Base-by-base conservation (phyloP, 345 rosid genomes). In the Pistacia atlantica region DNA sequence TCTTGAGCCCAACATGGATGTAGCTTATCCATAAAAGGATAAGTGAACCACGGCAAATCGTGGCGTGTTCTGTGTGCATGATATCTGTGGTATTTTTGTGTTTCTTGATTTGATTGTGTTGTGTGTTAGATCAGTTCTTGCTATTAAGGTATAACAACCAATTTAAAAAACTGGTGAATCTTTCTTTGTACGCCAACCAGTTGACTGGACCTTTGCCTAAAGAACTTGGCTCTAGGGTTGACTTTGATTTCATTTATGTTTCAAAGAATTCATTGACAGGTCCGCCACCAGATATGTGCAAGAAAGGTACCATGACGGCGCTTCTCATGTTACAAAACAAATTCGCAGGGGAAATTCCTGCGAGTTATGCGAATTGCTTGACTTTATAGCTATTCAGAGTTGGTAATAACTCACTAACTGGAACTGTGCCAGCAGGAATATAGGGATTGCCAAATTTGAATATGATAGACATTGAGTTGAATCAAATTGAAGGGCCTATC, bases 241-340 rank as follows among this genome's bases (percentile, higher is more conserved):
- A 90, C 18, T 93, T 95, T 11, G 82, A 81, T 83, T 90, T 69
- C 89, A 86, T 95, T 72, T 98, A 95, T 56, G 96, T 91, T 1
- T 90, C 99, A 0, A 97, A 91, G 83, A 95, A 95, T 82, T 61
- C 64, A 6, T 49, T 95, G 75, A 84, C 89, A 0, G 99, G 99
- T 57, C 76, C 90, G 4, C 99, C 99, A 0, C 92, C 98, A 0
- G 81, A 92, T 65, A 95, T 95, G 98, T 95, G 99, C 83, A 90
- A 92, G 80, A 75, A 76, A 35, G 97, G 98, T 64, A 85, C 84
- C 65, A 90, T 93, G 99, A 86, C 0, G 72, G 66, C 8, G 72
- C 84, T 95, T 56, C 89, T 95, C 9, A 58, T 95, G 78, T 88
- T 95, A 0, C 93, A 91, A 62, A 95, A 95, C 87, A 86, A 80